Evolutionary conservation across 805 yeast species (phyloP).

Genomic region (Saccharomycopsis fibuligera): DNA sequence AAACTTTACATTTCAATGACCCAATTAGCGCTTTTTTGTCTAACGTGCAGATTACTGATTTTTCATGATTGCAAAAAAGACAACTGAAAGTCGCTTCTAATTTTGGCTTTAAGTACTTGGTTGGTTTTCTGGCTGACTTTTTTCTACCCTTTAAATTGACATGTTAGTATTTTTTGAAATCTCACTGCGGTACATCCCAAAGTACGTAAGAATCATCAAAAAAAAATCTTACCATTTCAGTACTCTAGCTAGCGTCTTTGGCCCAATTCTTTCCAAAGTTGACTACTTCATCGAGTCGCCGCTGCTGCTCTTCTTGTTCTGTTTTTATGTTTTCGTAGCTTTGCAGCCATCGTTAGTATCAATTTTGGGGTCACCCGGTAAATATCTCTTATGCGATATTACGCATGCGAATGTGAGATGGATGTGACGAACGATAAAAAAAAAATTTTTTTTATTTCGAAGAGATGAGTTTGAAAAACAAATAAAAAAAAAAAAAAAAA

Average conservation of each 20-base stretch:
- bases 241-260: background rate
- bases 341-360: too few species aligned
- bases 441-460: constrained; percentile 4
- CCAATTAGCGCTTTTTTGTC: constrained; percentile 87
- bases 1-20: constrained; percentile 78
- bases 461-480: constrained; percentile 4
- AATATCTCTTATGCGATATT: too few species aligned
- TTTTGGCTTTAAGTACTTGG: constrained; percentile 67
- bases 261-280: too few species aligned
- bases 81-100: constrained; percentile 84
- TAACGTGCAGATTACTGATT: constrained; percentile 78
- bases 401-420: too few species aligned
- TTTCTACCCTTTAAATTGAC: constrained; percentile 41
- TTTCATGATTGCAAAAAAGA: constrained; percentile 92
- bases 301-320: too few species aligned
- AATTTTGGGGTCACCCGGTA: too few species aligned
- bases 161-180: background rate
- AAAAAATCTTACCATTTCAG: background rate
- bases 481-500: background rate
- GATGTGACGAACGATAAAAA: background rate
- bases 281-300: too few species aligned
- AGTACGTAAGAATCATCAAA: too few species aligned
- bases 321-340: too few species aligned
- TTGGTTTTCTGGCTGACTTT: constrained; percentile 78
- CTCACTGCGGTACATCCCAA: background rate